Conservation (phyloP, 495 filamentous ascomycete species). For the Penicillium turbatum region DNA sequence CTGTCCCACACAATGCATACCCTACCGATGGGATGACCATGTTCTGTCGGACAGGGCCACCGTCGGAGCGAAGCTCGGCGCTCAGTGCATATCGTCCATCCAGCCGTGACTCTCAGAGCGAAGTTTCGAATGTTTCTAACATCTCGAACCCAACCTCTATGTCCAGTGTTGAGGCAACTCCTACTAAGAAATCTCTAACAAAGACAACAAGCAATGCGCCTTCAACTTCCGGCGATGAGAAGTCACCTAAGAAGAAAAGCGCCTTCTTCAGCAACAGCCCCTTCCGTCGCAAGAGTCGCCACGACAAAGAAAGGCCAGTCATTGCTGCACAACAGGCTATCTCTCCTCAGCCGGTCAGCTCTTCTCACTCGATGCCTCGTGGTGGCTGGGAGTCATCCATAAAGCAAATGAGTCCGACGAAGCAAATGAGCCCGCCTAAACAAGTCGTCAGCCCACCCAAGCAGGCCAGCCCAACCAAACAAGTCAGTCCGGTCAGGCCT, state of each 20-base stretch:
- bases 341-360: slow-evolving; percentile 16
- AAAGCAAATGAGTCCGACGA: slow-evolving; percentile 13
- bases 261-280: slow-evolving; percentile 96
- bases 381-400: slow-evolving; percentile 36
- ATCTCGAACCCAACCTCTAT: slow-evolving; percentile 70
- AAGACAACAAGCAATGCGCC: slow-evolving; percentile 56
- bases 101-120: slow-evolving; percentile 87
- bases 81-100: slow-evolving; percentile 71
- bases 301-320: slow-evolving; percentile 66
- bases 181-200: slow-evolving; percentile 61
- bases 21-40: slow-evolving; percentile 98
- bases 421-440: slow-evolving; percentile 11
- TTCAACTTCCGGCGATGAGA: slow-evolving; percentile 52
- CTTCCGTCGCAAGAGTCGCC: slow-evolving; percentile 87
- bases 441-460: slow-evolving; percentile 1
- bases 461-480: slow-evolving; percentile 20
- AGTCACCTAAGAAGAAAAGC: slow-evolving; percentile 72
- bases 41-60: slow-evolving; percentile 84
- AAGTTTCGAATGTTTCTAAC: slow-evolving; percentile 53
- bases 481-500: slow-evolving; percentile 32
- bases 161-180: slow-evolving; percentile 64
- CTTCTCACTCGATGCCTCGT: slow-evolving; percentile 19
- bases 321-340: slow-evolving; percentile 26
- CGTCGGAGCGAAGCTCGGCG: slow-evolving; percentile 78
- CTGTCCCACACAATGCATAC: slow-evolving; percentile 87